A percentile compares a stretch with the other conserved stretches of the same genome.
Evolutionary conservation across 805 yeast genomes (phyloP).

Genomic region (Candida boidinii): DNA sequence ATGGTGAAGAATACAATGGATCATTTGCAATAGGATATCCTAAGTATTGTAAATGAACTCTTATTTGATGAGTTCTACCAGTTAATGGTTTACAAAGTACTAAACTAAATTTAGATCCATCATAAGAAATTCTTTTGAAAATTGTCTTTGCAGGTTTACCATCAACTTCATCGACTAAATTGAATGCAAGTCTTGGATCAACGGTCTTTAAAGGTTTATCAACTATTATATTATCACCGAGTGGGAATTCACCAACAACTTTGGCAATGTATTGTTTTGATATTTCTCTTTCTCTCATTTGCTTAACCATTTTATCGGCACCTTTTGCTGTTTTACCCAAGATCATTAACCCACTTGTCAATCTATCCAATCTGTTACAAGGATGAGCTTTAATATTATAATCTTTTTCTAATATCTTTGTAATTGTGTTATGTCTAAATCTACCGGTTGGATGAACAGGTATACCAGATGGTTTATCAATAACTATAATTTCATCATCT

Average conservation of each 20-base stretch:
- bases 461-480: constrained; percentile 90
- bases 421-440: constrained; percentile 65
- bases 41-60: constrained; percentile 86
- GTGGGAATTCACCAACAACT: constrained; percentile 81
- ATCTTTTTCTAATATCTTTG: constrained; percentile 70
- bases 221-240: constrained; percentile 37
- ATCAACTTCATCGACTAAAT: constrained; percentile 39
- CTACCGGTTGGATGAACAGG: constrained; percentile 96
- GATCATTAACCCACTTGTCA: constrained; percentile 92
- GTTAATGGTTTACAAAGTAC: constrained; percentile 83
- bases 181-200: constrained; percentile 67
- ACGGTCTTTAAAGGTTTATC: constrained; percentile 63
- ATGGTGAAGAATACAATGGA: constrained; percentile 74
- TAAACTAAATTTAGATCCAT: constrained; percentile 53
- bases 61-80: constrained; percentile 91
- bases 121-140: constrained; percentile 61
- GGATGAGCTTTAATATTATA: constrained; percentile 60
- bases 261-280: constrained; percentile 79
- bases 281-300: constrained; percentile 64
- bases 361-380: constrained; percentile 81
- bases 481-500: constrained; percentile 67
- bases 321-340: constrained; percentile 75
- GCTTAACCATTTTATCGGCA: constrained; percentile 68
- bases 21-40: constrained; percentile 91
- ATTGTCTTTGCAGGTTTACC: constrained; percentile 70